phyloP scores from a whole-genome alignment of 345 rosid genomes.

The Salix purpurea region DNA sequence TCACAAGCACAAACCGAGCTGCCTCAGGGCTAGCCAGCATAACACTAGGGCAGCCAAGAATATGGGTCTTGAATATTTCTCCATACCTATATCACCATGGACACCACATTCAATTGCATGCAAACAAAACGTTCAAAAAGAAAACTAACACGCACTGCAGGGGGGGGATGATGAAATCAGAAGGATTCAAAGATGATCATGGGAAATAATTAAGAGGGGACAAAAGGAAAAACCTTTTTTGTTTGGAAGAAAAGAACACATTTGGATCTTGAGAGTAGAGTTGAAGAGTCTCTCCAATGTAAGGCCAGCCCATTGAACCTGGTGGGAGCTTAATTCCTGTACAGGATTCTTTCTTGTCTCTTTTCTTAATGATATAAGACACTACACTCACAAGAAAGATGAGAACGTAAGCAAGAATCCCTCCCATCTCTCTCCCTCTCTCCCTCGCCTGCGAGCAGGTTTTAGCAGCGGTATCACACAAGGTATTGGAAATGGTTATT shows the following conservation, averaged over 20 bases:
- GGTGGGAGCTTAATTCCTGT: slow-evolving; percentile 50
- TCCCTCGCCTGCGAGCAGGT: neutral
- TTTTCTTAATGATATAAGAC: slow-evolving; percentile 9
- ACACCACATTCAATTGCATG: neutral
- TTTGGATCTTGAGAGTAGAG: slow-evolving; percentile 69
- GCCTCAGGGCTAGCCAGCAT: slow-evolving; percentile 95
- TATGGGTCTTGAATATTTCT: slow-evolving; percentile 85
- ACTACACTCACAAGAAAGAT: slow-evolving; percentile 22
- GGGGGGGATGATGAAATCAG: no score
- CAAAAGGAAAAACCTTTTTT: slow-evolving; percentile 38
- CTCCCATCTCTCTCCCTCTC: slow-evolving; percentile 16
- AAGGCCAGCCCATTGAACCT: slow-evolving; percentile 76
- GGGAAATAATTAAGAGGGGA: neutral
- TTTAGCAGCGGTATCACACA: neutral
- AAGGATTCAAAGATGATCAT: neutral
- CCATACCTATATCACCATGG: slow-evolving; percentile 49
- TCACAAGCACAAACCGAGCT: slow-evolving; percentile 61
- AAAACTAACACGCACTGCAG: no score
- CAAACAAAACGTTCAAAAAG: neutral
- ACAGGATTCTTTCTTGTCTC: slow-evolving; percentile 11
- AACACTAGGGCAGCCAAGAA: slow-evolving; percentile 86
- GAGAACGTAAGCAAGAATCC: slow-evolving; percentile 21
- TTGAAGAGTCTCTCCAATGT: slow-evolving; percentile 63
- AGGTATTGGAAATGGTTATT: neutral
- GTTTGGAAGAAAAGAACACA: slow-evolving; percentile 51